Base-by-base conservation (phyloP, 768 basidiomycete species). In the Tylopilus sp. region DNA sequence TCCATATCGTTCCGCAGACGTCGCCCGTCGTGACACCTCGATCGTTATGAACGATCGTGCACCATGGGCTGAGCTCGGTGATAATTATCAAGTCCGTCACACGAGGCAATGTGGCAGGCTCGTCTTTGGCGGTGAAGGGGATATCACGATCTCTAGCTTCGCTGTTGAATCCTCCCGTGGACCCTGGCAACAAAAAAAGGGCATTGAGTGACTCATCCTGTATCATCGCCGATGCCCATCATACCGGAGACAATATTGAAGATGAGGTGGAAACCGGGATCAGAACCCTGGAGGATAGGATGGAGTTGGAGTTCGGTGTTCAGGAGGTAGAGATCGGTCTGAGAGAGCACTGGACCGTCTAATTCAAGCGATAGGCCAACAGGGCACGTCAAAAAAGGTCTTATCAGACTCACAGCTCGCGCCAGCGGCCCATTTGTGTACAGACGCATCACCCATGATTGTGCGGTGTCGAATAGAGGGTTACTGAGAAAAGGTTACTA, bases 241-340 rank as follows among this genome's bases (percentile, higher is more conserved):
- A 50, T 52, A 86, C 88, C 90, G 21, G 78, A 82, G 6, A 79
- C 71, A 4, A 92, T 69, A 60, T 86, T 85, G 72, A 91, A 88
- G 42, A 83, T 76, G 15, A 92, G 79, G 54, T 82, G 82, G 68
- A 87, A 85, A 12, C 60, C 62, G 7, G 47, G 54, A 54, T 71
- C 63, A 23, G 72, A 69, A 57, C 78, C 77, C 33, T 75, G 73
- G 12, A 93, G 77, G 63, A 91, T 83, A 4, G 90, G 90, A 59
- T 93, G 76, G 28, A 92, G 63, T 60, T 87, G 80, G 3, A 92
- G 75, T 15, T 83, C 79, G 5, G 81, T 78, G 40, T 79, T 75
- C 49, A 93, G 79, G 3, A 92, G 78, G 67, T 90, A 93, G 13
- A 93, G 75, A 62, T 92, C 90, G 0, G 88, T 90, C 61, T 87